These are phyloP conservation scores for Collybia nuda DNA, from an alignment of 768 basidiomycete genomes.

Conservation along the genomic window DNA sequence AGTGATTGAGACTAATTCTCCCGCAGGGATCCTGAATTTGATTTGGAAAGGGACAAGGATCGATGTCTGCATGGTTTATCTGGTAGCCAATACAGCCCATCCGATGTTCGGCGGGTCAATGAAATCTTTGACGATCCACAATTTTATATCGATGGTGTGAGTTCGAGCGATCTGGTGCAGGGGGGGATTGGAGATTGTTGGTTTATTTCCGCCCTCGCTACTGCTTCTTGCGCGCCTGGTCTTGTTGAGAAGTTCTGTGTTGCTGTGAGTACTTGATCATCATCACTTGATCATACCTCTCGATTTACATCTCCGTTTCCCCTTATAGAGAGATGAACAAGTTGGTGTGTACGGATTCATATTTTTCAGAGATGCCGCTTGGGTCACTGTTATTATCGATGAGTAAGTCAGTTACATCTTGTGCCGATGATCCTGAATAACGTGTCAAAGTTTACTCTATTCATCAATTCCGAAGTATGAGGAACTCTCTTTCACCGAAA, in stretches of 20 bases:
- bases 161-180: constrained; percentile 46
- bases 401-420: too few species aligned
- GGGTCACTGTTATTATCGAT: constrained; percentile 55
- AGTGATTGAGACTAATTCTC: too few species aligned
- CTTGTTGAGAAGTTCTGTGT: constrained; percentile 56
- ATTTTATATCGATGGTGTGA: constrained; percentile 45
- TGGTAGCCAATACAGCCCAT: constrained; percentile 11
- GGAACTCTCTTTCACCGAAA: constrained; percentile 36
- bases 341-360: constrained; percentile 61
- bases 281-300: too few species aligned
- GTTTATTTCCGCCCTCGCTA: constrained; percentile 52
- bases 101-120: constrained; percentile 44
- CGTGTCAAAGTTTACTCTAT: constrained; percentile 28
- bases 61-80: constrained; percentile 38
- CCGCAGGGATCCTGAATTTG: constrained; percentile 59
- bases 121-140: constrained; percentile 52
- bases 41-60: constrained; percentile 37
- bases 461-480: constrained; percentile 57
- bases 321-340: constrained; percentile 48
- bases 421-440: too few species aligned
- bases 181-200: constrained; percentile 51
- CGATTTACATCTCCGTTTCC: too few species aligned
- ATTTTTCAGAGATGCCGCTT: constrained; percentile 50
- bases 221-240: constrained; percentile 39
- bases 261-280: too few species aligned